These are phyloP conservation scores for Russula abietina DNA, from an alignment of 768 basidiomycete genomes.

Conservation along the genomic window DNA sequence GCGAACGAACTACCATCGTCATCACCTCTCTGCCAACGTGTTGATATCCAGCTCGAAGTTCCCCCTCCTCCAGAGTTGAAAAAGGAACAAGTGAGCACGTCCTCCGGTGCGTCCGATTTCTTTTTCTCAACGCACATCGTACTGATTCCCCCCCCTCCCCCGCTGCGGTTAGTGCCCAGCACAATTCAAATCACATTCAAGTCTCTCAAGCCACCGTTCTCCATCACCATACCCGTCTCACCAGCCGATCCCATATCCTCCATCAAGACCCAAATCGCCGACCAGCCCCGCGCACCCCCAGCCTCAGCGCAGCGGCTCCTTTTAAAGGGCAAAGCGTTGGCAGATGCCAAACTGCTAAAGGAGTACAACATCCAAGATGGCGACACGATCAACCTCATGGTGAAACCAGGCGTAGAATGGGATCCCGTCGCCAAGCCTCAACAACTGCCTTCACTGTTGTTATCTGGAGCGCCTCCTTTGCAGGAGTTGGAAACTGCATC, in stretches of 20 bases:
- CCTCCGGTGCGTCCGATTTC: conserved; percentile 28
- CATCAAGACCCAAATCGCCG: conserved; percentile 72
- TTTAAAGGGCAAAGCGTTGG: conserved; percentile 90
- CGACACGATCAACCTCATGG: conserved; percentile 77
- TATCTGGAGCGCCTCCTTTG: conserved; percentile 6
- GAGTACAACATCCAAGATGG: conserved; percentile 84
- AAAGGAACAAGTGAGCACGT: conserved; percentile 31
- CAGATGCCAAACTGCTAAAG: conserved; percentile 80
- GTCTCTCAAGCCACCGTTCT: conserved; percentile 79
- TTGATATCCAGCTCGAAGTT: conserved; percentile 44
- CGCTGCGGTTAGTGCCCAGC: conserved; percentile 28
- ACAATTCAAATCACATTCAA: conserved; percentile 77
- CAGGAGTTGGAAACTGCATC: conserved; percentile 9
- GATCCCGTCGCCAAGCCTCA: conserved; percentile 41
- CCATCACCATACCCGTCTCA: conserved; percentile 65
- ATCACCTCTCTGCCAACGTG: neutral
- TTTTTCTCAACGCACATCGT: neutral
- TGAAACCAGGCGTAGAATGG: conserved; percentile 73
- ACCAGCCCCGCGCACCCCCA: conserved; percentile 63
- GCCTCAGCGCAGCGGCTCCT: conserved; percentile 79
- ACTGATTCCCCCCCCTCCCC: no score
- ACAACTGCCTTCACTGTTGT: conserved; percentile 20
- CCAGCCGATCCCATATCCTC: conserved; percentile 77
- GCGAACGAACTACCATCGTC: neutral
- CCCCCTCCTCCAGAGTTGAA: conserved; percentile 56